Conservation (phyloP, 2,329 filamentous ascomycete genomes). For the Neonectria sp. region DNA sequence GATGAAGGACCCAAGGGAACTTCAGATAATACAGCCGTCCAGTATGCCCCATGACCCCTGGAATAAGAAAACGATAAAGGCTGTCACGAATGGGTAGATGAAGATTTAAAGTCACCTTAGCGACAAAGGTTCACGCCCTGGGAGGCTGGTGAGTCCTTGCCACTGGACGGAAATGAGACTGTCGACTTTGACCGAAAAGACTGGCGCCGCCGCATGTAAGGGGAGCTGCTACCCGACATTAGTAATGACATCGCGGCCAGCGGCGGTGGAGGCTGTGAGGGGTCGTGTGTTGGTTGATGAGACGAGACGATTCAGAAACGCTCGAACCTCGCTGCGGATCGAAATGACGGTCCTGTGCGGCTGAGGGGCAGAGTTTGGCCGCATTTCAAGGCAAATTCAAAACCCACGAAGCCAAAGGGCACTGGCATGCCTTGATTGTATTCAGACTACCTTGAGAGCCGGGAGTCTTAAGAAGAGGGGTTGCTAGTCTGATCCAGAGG, state of each 20-base stretch:
- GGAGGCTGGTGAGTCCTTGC: conserved; percentile 18
- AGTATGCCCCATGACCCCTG: neutral
- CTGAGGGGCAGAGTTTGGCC: conserved; percentile 12
- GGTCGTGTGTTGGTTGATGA: conserved; percentile 11
- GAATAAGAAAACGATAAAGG: neutral
- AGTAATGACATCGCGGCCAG: neutral
- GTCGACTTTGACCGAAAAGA: neutral
- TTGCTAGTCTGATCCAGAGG: conserved; percentile 18
- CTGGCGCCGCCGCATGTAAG: conserved; percentile 11
- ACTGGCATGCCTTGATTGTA: conserved; percentile 17
- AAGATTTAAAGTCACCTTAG: conserved; percentile 13
- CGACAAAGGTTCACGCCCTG: conserved; percentile 27
- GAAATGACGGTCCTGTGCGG: conserved; percentile 14
- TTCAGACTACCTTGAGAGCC: neutral
- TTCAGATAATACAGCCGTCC: neutral
- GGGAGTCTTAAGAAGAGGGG: conserved; percentile 11
- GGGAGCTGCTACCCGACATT: neutral
- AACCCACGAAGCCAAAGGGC: conserved; percentile 15
- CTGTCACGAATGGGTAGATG: neutral
- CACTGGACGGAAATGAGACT: conserved; percentile 2
- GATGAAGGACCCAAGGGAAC: neutral
- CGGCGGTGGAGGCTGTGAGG: neutral
- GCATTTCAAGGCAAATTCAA: conserved; percentile 13
- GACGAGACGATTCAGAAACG: neutral
- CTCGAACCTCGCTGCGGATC: conserved; percentile 7